Conservation (phyloP, 164 flowering plant species). For the Magnolia kwangsiensis region DNA sequence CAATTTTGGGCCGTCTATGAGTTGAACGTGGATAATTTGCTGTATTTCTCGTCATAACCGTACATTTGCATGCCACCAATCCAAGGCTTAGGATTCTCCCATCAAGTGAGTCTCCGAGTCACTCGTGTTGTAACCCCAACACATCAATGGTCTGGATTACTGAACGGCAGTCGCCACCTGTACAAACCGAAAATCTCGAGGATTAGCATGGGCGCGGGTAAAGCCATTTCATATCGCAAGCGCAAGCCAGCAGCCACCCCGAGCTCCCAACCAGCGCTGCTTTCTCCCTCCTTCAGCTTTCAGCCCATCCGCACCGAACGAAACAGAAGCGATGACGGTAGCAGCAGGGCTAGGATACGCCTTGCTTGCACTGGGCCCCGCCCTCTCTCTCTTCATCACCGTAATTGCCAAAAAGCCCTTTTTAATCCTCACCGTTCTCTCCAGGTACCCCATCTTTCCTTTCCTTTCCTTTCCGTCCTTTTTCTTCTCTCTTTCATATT, state of each 20-base stretch:
- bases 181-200: not conserved
- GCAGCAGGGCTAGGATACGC: constrained; percentile 92
- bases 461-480: not conserved
- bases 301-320: not conserved
- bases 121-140: too few relatives aligned
- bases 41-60: too few relatives aligned
- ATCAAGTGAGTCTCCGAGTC: too few relatives aligned
- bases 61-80: too few relatives aligned
- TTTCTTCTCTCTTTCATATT: not conserved
- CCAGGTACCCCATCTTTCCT: constrained; percentile 45
- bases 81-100: too few relatives aligned
- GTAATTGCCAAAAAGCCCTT: constrained; percentile 87
- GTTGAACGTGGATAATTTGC: too few relatives aligned
- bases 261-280: too few relatives aligned
- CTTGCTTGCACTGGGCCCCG: constrained; percentile 83
- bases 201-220: not conserved
- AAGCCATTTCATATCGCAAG: not conserved
- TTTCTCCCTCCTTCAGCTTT: too few relatives aligned
- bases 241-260: not conserved
- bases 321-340: constrained; percentile 53
- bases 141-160: too few relatives aligned
- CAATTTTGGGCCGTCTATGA: too few relatives aligned
- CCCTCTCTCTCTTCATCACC: constrained; percentile 74
- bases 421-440: constrained; percentile 79
- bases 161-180: too few relatives aligned